Conservation (phyloP, 768 basidiomycete genomes). For the Podaxis sp. region DNA sequence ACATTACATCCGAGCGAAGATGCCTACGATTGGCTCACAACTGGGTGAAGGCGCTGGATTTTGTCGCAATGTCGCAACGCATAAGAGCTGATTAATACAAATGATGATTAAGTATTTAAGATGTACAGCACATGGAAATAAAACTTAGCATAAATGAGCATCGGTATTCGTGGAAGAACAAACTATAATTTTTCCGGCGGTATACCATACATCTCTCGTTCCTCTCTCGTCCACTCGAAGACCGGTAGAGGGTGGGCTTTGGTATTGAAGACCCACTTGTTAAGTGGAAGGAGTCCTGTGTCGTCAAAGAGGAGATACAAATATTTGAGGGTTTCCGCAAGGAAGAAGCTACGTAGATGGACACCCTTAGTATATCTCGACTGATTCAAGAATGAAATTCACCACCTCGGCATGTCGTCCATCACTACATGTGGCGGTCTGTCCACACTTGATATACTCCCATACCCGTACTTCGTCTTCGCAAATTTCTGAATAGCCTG, state of each 20-base stretch:
- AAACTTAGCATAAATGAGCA: neutral
- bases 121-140: neutral
- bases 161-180: neutral
- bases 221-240: conserved; percentile 58
- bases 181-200: neutral
- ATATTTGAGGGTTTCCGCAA: conserved; percentile 63
- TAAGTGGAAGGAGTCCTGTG: conserved; percentile 52
- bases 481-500: conserved; percentile 48
- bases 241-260: conserved; percentile 81
- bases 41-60: too few relatives aligned
- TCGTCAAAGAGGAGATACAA: conserved; percentile 67
- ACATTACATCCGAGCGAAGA: too few relatives aligned
- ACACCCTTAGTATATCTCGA: neutral
- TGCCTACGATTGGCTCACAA: too few relatives aligned
- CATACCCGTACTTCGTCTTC: conserved; percentile 44
- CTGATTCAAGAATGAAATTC: neutral
- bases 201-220: conserved; percentile 46
- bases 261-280: conserved; percentile 60
- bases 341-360: conserved; percentile 32
- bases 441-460: conserved; percentile 39
- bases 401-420: conserved; percentile 56
- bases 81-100: neutral
- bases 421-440: conserved; percentile 23
- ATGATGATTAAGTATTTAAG: neutral
- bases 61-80: too few relatives aligned